Base-by-base conservation (phyloP, 495 filamentous ascomycete genomes). In the Hypoxylon cercidicola region DNA sequence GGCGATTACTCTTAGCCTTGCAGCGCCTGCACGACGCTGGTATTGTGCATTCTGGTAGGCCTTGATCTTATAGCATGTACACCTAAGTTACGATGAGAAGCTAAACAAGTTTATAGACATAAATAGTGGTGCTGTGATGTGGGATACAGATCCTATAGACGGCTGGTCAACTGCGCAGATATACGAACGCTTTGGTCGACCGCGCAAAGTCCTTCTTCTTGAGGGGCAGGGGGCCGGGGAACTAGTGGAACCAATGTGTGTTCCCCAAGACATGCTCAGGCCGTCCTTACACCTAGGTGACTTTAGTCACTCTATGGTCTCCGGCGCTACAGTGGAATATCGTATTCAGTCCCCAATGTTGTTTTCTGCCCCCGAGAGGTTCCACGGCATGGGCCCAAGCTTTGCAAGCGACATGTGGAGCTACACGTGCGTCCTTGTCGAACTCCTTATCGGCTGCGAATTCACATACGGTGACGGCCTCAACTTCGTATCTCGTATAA, bases 401-500 rank as follows among this genome's bases (percentile, higher is more conserved):
- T 54, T 61, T 62, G 68, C 70, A 19, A 75, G 74, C 60, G 73
- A 76, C 32, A 74, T 77, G 64, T 78, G 70, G 72, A 78, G 74
- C 40, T 77, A 71, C 41, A 74, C 71, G 64, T 58, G 68, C 52
- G 21, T 77, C 39, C 74, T 78, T 28, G 20, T 63, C 18, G 46
- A 57, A 39, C 72, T 78, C 48, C 75, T 74, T 58, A 47, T 64
- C 44, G 55, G 61, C 23, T 20, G 13, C 46, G 16, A 1, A 30
- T 52, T 61, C 35, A 62, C 58, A 19, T 44, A 11, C 1, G 5
- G 50, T 34, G 16, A 41, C 6, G 60, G 66, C 35, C 3, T 34
- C 39, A 58, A 53, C 23, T 19, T 61, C 35, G 41, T 69, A 16
- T 13, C 13, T 49, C 21, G 28, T 28, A 44, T 67, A n/a, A 53